Percentiles rank a stretch among this genome's conserved stretches.
Conservation (phyloP, 208 protist species). For the Acanthamoeba rhysodes region DNA sequence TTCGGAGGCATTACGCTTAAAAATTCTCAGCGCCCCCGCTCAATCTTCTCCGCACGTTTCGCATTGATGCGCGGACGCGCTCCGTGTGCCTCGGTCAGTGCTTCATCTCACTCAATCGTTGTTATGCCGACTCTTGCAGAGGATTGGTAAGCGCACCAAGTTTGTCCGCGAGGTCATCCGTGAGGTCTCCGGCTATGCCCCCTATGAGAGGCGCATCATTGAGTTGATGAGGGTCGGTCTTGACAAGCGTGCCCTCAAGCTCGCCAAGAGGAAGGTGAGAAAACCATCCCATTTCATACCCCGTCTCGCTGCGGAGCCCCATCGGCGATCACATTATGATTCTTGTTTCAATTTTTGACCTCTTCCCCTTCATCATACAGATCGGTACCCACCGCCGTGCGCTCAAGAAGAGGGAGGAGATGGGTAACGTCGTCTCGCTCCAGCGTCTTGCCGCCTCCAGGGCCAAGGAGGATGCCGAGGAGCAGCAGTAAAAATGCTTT, state of each 20-base stretch:
- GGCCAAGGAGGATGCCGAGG: constrained; percentile 43
- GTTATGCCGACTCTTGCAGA: constrained; percentile 14
- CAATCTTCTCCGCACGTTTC: not conserved
- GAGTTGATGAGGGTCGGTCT: constrained; percentile 92
- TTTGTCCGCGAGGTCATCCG: constrained; percentile 91
- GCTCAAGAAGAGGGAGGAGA: constrained; percentile 89
- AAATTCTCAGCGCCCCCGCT: not conserved
- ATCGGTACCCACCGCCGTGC: constrained; percentile 90
- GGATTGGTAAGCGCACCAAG: constrained; percentile 82
- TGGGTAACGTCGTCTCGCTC: constrained; percentile 73
- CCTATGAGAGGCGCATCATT: constrained; percentile 93
- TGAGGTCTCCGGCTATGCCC: constrained; percentile 92
- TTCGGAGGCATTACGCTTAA: too few relatives aligned
- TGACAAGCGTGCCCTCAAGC: constrained; percentile 93
- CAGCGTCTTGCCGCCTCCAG: constrained; percentile 56
- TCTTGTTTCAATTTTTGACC: not conserved
- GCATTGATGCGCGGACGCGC: not conserved
- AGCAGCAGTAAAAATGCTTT: constrained; percentile 5
- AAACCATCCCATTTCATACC: not conserved
- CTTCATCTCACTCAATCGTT: not conserved
- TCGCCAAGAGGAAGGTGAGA: constrained; percentile 91
- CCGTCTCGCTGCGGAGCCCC: not conserved
- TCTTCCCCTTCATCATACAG: constrained; percentile 36
- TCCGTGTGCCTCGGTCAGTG: not conserved
- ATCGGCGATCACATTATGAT: not conserved